Percentiles rank a stretch among this genome's conserved stretches.
phyloP scores from a whole-genome alignment of 139 green algal species.

The Chlorokybus atmophyticus region DNA sequence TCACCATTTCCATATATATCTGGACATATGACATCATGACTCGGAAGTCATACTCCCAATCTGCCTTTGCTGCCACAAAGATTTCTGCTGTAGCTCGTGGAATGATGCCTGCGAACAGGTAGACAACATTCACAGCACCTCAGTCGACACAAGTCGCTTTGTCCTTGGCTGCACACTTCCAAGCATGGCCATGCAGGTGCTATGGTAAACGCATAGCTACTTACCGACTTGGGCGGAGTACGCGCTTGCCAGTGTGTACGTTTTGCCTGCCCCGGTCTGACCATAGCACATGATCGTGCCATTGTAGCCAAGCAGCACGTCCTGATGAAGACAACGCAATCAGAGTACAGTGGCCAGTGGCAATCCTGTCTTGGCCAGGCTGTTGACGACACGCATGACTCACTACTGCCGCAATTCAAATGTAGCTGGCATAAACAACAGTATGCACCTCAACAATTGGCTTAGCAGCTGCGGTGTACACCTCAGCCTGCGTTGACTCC shows the following conservation, averaged over 20 bases:
- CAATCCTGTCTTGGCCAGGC: background rate
- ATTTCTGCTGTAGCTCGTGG: conserved; percentile 51
- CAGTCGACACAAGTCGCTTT: no score
- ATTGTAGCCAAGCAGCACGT: conserved; percentile 69
- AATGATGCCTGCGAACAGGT: conserved; percentile 62
- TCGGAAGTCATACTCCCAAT: conserved; percentile 43
- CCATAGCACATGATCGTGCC: conserved; percentile 71
- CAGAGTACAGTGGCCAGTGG: background rate
- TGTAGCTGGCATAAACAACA: background rate
- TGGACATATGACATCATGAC: conserved; percentile 71
- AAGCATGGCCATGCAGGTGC: no score
- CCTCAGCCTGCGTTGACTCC: background rate
- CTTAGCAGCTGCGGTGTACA: background rate
- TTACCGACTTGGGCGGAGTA: conserved; percentile 16
- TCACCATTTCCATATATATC: conserved; percentile 66
- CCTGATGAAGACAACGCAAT: conserved; percentile 16
- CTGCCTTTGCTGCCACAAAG: conserved; percentile 42
- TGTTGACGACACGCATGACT: background rate
- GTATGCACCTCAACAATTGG: background rate
- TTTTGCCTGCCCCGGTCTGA: conserved; percentile 64
- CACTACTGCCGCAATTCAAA: background rate
- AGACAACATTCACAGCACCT: no score
- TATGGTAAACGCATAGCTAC: background rate
- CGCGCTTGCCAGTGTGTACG: conserved; percentile 56
- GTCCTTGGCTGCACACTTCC: no score